phyloP scores from a whole-genome alignment of 73 alveolate species.

The Stentor roeselii region DNA sequence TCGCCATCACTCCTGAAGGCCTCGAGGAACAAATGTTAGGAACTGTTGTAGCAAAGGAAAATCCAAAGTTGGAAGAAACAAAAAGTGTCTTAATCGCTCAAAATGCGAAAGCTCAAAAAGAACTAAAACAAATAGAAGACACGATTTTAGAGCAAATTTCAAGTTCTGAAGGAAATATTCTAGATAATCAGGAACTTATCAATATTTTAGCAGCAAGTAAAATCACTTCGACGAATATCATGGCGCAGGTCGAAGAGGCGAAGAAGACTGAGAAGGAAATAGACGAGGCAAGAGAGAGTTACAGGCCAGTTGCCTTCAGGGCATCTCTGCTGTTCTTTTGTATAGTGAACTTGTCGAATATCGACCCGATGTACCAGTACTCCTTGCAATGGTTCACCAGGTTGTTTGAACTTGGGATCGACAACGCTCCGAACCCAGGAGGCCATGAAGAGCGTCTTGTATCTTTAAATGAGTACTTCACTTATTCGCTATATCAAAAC shows the following conservation, averaged over 20 bases:
- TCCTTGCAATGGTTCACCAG: slow-evolving; percentile 99
- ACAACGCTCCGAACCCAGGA: slow-evolving; percentile 94
- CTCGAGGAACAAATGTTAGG: slow-evolving; percentile 99
- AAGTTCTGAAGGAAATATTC: slow-evolving; percentile 84
- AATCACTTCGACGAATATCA: slow-evolving; percentile 95
- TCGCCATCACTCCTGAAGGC: slow-evolving; percentile 99
- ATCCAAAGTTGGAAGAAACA: slow-evolving; percentile 80
- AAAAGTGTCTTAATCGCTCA: slow-evolving; percentile 59
- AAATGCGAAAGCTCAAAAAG: slow-evolving; percentile 76
- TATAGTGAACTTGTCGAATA: slow-evolving; percentile 94
- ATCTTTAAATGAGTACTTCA: slow-evolving; percentile 91
- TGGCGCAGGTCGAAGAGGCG: slow-evolving; percentile 92
- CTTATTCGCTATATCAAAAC: slow-evolving; percentile 95
- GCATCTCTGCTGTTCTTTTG: slow-evolving; percentile 98
- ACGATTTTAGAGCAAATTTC: slow-evolving; percentile 89
- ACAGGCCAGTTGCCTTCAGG: slow-evolving; percentile 99
- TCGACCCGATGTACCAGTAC: slow-evolving; percentile 99
- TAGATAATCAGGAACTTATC: slow-evolving; percentile 93
- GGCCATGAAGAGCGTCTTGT: slow-evolving; percentile 90
- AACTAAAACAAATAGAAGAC: slow-evolving; percentile 93
- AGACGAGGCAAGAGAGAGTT: slow-evolving; percentile 96
- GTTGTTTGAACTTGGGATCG: slow-evolving; percentile 96
- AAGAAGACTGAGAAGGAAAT: slow-evolving; percentile 94
- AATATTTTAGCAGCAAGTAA: slow-evolving; percentile 91
- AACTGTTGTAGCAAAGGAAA: slow-evolving; percentile 95